Conservation (phyloP, 306 rosid species). For the Sicyos edulis region DNA sequence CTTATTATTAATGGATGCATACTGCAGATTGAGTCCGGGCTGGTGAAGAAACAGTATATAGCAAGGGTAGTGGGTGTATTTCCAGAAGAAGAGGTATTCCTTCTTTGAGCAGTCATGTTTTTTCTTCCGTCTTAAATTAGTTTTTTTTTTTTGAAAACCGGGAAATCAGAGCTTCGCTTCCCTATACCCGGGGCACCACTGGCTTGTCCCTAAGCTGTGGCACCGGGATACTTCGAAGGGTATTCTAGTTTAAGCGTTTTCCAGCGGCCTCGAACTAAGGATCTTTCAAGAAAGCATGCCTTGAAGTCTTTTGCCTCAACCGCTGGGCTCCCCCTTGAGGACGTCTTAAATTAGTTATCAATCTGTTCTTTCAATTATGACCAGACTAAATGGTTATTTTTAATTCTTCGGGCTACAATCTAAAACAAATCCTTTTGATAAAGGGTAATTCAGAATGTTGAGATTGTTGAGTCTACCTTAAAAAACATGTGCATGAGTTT, state of each 20-base stretch:
- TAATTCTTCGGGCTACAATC: not conserved
- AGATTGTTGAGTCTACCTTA: no score
- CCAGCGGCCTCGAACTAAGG: no score
- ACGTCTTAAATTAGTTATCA: conserved; percentile 15
- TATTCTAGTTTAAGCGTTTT: no score
- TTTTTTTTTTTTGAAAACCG: no score
- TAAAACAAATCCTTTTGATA: not conserved
- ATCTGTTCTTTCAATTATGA: not conserved
- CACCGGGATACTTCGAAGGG: no score
- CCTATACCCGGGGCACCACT: no score
- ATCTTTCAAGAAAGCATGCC: no score
- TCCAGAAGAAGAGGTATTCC: conserved; percentile 56
- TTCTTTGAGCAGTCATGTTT: conserved; percentile 28
- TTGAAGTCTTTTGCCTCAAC: no score
- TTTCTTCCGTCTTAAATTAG: conserved; percentile 8
- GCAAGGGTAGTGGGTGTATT: conserved; percentile 75
- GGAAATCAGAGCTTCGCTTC: no score
- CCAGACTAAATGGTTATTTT: not conserved
- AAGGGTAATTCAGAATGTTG: not conserved
- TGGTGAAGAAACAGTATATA: conserved; percentile 67
- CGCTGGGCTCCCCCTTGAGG: no score
- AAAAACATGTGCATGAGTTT: not conserved
- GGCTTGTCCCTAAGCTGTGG: no score
- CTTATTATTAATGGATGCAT: not conserved
- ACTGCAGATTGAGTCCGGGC: conserved; percentile 77